Evolutionary conservation across 768 basidiomycete species (phyloP), one percentile per base, ranked within the genome.

Genomic region (Phlebiopsis gigantea): DNA sequence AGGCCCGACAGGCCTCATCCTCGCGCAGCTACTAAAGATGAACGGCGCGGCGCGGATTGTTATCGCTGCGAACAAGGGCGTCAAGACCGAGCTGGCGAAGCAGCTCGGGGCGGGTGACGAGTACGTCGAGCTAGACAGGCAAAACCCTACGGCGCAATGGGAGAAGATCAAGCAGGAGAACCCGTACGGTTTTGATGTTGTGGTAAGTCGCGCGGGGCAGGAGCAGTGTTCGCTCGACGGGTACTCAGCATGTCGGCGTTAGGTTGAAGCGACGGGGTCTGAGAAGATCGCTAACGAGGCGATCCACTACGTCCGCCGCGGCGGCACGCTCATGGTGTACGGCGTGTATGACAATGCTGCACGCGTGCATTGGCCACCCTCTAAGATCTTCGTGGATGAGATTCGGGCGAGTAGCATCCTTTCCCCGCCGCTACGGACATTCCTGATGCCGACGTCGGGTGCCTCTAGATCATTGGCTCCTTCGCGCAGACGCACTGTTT

Each of bases 401-500:
- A 88, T 89, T 60, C 75, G 70, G 60, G 82, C 17, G 34, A 10
- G 34, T 9, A 10, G 2, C 34, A 17, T 39, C 17, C 34, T 39
- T 39, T 9, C 17, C 34, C 34, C 34, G 31, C 47, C 30, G 19
- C 42, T 19, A 24, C 22, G 30, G 19, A 31, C 19, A n/a, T 12
- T 21, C 30, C 31, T 21, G 21, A 39, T 4, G 26, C 9, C 30
- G 15, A 29, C 14, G 28, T 30, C 29, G 24, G n/a, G 26, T 22
- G 14, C 44, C 15, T 54, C 28, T 2, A 90, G 88, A 93, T 93
- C 63, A 90, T 93, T 57, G 91, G 92, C 12, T 94, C 92, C 0
- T 94, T 93, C 75, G 88, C 92, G 8, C 93, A 94, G 62, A 85
- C 85, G 0, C 85, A 77, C 72, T 93, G 92, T 71, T 94, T 96